phyloP scores from a whole-genome alignment of 306 rosid species.

The Prunus mongolica region DNA sequence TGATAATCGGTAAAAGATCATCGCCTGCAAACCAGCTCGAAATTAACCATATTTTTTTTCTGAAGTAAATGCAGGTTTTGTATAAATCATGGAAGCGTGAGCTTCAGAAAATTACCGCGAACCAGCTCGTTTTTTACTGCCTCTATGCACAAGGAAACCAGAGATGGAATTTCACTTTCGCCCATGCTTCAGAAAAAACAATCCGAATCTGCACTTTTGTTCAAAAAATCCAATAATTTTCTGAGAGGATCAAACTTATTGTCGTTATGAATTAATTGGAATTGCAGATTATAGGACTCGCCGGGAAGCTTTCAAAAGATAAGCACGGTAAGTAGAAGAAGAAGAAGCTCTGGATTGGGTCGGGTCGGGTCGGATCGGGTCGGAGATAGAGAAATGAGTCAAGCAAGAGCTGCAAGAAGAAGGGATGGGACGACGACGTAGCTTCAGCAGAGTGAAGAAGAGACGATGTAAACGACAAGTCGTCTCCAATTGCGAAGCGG shows the following conservation, averaged over 20 bases:
- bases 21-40: conserved; percentile 30
- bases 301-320: background rate
- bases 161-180: conserved; percentile 37
- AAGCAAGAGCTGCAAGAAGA: background rate
- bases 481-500: background rate
- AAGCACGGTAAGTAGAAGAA: background rate
- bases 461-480: background rate
- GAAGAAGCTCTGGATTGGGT: background rate
- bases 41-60: background rate
- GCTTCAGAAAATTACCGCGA: conserved; percentile 19
- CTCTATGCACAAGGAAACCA: conserved; percentile 51
- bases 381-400: background rate
- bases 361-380: background rate
- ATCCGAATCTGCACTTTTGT: background rate
- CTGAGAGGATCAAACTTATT: background rate
- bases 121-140: conserved; percentile 34
- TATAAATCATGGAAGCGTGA: background rate
- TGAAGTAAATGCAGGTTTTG: background rate
- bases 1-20: conserved; percentile 33
- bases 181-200: background rate
- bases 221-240: background rate
- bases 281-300: background rate
- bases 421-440: background rate
- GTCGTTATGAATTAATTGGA: background rate
- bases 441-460: background rate